phyloP scores from a whole-genome alignment of 2,329 filamentous ascomycete species.

The Epicoccum sorghinum region DNA sequence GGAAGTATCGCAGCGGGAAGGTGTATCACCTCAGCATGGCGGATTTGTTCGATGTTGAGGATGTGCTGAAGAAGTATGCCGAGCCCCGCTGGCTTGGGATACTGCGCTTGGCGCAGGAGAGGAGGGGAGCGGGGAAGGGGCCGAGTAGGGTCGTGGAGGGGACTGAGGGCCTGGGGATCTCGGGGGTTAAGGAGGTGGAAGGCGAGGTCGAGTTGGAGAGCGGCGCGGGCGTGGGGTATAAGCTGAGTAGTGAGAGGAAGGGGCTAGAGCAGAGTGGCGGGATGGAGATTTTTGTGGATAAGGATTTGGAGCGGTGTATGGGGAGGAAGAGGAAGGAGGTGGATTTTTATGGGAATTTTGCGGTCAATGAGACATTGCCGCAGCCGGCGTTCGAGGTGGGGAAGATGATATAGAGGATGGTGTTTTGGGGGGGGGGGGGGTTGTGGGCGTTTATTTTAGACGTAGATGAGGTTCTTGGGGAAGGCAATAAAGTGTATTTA shows the following conservation, averaged over 20 bases:
- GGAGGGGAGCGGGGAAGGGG: neutral
- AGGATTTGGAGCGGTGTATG: slow-evolving; percentile 43
- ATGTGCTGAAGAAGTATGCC: slow-evolving; percentile 41
- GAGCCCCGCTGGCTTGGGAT: slow-evolving; percentile 41
- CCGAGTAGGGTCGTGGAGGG: slow-evolving; percentile 8
- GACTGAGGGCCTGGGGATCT: slow-evolving; percentile 7
- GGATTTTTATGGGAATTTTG: slow-evolving; percentile 46
- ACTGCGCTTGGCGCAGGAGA: slow-evolving; percentile 4
- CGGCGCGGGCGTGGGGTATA: slow-evolving; percentile 43
- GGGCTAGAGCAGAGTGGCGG: slow-evolving; percentile 43
- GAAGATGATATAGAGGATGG: slow-evolving; percentile 33
- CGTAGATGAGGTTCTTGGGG: neutral
- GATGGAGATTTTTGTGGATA: slow-evolving; percentile 45
- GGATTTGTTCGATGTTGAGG: slow-evolving; percentile 45
- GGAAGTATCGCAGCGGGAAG: slow-evolving; percentile 42
- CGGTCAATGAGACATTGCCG: slow-evolving; percentile 41
- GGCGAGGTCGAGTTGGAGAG: slow-evolving; percentile 16
- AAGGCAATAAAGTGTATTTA: too few relatives aligned
- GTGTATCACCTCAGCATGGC: slow-evolving; percentile 44
- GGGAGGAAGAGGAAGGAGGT: slow-evolving; percentile 32
- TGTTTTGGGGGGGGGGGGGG: neutral
- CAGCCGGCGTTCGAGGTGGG: slow-evolving; percentile 39
- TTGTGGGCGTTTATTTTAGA: too few relatives aligned
- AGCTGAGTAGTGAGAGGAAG: slow-evolving; percentile 40
- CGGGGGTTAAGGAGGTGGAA: too few relatives aligned